A percentile compares a stretch with the other conserved stretches of the same genome.
Evolutionary conservation across 2,329 filamentous ascomycete genomes (phyloP).

Genomic region (Cytospora piceae): DNA sequence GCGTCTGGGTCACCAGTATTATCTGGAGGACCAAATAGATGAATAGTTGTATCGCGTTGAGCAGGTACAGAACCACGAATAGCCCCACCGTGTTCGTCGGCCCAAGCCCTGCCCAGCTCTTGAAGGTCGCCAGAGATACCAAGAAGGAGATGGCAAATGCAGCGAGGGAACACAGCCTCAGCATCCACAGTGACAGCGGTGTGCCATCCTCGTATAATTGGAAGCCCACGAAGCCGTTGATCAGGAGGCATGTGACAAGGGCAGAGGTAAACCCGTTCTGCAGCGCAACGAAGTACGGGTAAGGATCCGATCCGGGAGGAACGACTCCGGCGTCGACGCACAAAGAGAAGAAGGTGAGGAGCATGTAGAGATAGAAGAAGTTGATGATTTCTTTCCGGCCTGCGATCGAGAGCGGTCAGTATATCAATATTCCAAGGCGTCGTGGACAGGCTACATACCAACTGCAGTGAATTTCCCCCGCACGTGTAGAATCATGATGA

Average conservation of each 20-base stretch:
- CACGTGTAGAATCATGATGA: slow-evolving; percentile 96
- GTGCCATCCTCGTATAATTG: slow-evolving; percentile 98
- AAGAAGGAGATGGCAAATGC: slow-evolving; percentile 89
- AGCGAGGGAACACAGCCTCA: slow-evolving; percentile 74
- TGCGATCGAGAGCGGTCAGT: slow-evolving; percentile 36
- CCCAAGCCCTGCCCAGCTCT: slow-evolving; percentile 82
- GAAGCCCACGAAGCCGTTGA: slow-evolving; percentile 98
- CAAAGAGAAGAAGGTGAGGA: slow-evolving; percentile 85
- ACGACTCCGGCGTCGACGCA: slow-evolving; percentile 92
- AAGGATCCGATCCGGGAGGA: slow-evolving; percentile 77
- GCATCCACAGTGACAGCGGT: slow-evolving; percentile 87
- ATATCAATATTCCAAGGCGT: neutral
- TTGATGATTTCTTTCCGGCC: slow-evolving; percentile 73
- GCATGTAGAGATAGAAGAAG: slow-evolving; percentile 97
- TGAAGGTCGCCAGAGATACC: slow-evolving; percentile 90
- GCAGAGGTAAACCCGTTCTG: slow-evolving; percentile 87
- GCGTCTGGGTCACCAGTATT: slow-evolving; percentile 82
- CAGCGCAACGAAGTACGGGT: slow-evolving; percentile 87
- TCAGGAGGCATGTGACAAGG: slow-evolving; percentile 83
- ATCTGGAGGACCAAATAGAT: slow-evolving; percentile 89
- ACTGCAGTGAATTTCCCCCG: slow-evolving; percentile 98
- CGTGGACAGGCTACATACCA: slow-evolving; percentile 58
- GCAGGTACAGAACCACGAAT: slow-evolving; percentile 88
- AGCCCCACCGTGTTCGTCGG: slow-evolving; percentile 86
- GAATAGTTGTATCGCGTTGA: slow-evolving; percentile 85